Evolutionary conservation across 768 basidiomycete species (phyloP).

Genomic region (Russula dissimulans): DNA sequence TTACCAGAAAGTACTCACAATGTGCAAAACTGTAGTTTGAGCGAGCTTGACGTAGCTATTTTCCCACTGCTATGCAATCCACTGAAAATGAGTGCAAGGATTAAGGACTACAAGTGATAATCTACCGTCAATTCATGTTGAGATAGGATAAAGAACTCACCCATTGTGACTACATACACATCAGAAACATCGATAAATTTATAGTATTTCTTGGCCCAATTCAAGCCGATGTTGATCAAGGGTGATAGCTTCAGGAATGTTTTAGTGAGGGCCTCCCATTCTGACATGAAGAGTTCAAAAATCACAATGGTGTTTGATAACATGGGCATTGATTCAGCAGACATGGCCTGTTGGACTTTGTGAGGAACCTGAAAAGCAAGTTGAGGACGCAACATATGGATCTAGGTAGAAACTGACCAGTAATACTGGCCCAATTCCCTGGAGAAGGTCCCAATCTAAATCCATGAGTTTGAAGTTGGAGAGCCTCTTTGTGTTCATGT

Average conservation of each 20-base stretch:
- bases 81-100: neutral
- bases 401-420: no score
- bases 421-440: no score
- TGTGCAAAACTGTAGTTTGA: neutral
- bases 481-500: no score
- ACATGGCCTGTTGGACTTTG: neutral
- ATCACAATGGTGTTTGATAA: neutral
- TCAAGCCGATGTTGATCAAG: neutral
- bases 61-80: neutral
- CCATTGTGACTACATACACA: neutral
- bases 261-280: neutral
- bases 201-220: neutral
- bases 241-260: neutral
- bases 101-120: neutral
- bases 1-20: no score
- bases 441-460: no score
- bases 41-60: neutral
- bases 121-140: no score
- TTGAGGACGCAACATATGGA: no score
- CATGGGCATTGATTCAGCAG: neutral
- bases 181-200: neutral
- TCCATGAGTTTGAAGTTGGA: no score
- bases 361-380: neutral
- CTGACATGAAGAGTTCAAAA: neutral
- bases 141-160: neutral